A percentile compares a stretch with the other conserved stretches of the same genome.
phyloP scores from a whole-genome alignment of 176 grass and related monocot species.

The Aegilops longissima region DNA sequence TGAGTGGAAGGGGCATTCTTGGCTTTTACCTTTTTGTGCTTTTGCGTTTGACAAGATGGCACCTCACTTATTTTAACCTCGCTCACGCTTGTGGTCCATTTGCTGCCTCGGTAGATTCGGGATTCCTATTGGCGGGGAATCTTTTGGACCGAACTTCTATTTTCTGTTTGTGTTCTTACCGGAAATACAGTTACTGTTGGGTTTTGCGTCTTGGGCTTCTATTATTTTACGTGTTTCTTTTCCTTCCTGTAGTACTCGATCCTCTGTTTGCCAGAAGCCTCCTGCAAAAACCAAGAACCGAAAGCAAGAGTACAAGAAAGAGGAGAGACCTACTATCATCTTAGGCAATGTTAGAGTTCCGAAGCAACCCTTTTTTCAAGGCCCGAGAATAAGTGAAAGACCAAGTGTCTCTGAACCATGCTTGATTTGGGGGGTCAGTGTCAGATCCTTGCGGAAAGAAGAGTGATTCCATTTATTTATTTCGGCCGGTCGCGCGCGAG shows the following conservation, averaged over 20 bases:
- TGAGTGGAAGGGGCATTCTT: background rate
- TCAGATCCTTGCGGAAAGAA: no score
- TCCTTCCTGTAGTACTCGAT: background rate
- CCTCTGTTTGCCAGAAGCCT: background rate
- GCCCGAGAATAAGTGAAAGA: background rate
- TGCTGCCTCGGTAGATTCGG: conserved; percentile 31
- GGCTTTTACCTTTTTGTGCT: conserved; percentile 15
- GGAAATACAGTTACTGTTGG: conserved; percentile 27
- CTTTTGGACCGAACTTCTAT: conserved; percentile 31
- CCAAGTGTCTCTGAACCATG: background rate
- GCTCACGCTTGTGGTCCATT: conserved; percentile 1
- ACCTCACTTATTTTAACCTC: conserved; percentile 18
- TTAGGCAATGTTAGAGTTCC: conserved; percentile 22
- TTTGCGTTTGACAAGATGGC: conserved; percentile 52
- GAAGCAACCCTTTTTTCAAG: conserved; percentile 1
- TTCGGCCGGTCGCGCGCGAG: no score
- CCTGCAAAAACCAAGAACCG: conserved; percentile 1
- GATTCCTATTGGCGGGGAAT: conserved; percentile 48
- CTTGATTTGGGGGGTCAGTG: background rate
- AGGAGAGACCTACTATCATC: background rate
- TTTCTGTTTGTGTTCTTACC: conserved; percentile 7
- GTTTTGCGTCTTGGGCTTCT: conserved; percentile 5
- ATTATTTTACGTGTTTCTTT: background rate
- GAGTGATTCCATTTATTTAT: no score
- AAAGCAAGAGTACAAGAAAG: background rate